These are phyloP conservation scores for Phaffia tasmanica DNA, from an alignment of 768 basidiomycete genomes.

Conservation along the genomic window DNA sequence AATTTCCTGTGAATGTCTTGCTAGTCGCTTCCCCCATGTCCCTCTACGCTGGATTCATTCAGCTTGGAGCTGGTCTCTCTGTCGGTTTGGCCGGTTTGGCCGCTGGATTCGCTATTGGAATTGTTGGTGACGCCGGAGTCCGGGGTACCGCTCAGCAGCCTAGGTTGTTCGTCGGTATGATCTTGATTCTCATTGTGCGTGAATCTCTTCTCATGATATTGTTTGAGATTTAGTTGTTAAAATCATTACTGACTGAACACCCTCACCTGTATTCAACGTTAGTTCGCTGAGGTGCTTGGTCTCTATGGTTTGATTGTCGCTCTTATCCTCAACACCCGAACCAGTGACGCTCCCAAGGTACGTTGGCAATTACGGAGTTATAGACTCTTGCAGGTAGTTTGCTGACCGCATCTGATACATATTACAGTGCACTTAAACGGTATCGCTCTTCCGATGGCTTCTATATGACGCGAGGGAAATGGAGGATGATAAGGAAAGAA, in stretches of 20 bases:
- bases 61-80: slow-evolving; percentile 84
- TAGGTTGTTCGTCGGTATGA: slow-evolving; percentile 89
- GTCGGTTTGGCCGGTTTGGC: slow-evolving; percentile 71
- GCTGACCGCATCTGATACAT: not conserved
- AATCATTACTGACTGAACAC: not conserved
- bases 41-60: slow-evolving; percentile 83
- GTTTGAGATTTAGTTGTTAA: not conserved
- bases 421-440: slow-evolving; percentile 15
- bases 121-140: slow-evolving; percentile 98
- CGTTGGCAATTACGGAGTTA: not conserved
- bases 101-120: slow-evolving; percentile 53
- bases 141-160: slow-evolving; percentile 96
- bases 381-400: too few species aligned
- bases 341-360: slow-evolving; percentile 15
- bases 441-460: not conserved
- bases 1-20: not conserved
- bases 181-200: slow-evolving; percentile 76
- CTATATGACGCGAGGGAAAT: not conserved
- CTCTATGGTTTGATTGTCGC: slow-evolving; percentile 93
- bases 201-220: not conserved
- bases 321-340: slow-evolving; percentile 77
- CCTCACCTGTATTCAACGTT: not conserved
- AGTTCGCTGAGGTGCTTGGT: slow-evolving; percentile 51
- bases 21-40: slow-evolving; percentile 67
- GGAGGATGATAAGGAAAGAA: not conserved